Conservation (phyloP, 1,284 basidiomycete species). For the Ganoderma boninense region DNA sequence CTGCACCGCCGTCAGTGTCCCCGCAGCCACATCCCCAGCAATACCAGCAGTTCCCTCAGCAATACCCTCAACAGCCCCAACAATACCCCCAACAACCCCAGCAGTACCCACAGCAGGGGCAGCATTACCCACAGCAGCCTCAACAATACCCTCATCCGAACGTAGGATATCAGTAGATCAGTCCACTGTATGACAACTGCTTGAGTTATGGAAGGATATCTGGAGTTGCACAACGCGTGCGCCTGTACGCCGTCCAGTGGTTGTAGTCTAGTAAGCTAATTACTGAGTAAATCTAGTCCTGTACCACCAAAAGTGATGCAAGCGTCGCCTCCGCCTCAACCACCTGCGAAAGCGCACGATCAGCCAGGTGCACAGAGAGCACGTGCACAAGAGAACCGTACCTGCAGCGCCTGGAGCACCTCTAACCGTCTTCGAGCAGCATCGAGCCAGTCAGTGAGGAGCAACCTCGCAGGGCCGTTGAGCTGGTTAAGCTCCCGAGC, state of each 20-base stretch:
- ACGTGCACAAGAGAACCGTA: constrained; percentile 45
- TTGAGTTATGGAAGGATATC: background rate
- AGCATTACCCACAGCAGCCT: background rate
- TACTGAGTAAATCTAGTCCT: constrained; percentile 41
- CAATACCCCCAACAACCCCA: background rate
- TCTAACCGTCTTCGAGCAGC: constrained; percentile 91
- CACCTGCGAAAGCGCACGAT: constrained; percentile 56
- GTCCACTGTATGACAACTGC: background rate
- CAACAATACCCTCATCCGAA: constrained; percentile 6
- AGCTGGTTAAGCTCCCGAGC: constrained; percentile 93
- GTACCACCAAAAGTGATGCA: constrained; percentile 67
- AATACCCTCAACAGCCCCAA: background rate
- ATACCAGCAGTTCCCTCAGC: background rate
- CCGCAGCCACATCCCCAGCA: constrained; percentile 1
- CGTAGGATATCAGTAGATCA: constrained; percentile 7
- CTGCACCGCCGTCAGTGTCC: constrained; percentile 13
- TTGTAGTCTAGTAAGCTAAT: constrained; percentile 33
- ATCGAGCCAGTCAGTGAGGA: constrained; percentile 92
- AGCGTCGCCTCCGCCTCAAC: constrained; percentile 86
- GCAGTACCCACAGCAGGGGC: background rate
- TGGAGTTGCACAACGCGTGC: constrained; percentile 2
- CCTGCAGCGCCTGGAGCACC: constrained; percentile 93
- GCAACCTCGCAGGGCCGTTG: constrained; percentile 83
- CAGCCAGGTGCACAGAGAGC: background rate
- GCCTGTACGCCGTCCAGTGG: constrained; percentile 27